Conservation (phyloP, 495 filamentous ascomycete species). For the Penicillium subrubescens region DNA sequence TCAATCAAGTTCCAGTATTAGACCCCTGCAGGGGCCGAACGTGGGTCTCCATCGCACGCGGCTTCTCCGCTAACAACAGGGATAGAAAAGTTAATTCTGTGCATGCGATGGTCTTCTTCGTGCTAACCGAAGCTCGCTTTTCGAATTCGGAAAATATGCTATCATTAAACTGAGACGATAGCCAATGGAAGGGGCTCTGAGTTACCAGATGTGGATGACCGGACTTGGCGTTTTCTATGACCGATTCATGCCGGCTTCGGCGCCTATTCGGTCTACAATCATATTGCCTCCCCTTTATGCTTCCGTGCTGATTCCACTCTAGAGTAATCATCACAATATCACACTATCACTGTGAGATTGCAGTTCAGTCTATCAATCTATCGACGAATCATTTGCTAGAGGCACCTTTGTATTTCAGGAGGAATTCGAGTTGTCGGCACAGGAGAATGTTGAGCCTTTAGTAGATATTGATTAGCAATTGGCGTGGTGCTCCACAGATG, state of each 20-base stretch:
- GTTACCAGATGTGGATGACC: background rate
- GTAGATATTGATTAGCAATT: background rate
- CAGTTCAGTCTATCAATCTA: background rate
- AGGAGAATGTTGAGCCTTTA: background rate
- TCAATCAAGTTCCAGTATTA: no score
- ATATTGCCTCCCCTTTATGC: background rate
- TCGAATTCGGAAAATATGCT: no score
- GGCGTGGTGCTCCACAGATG: background rate
- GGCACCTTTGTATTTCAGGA: background rate
- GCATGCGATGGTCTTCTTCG: no score
- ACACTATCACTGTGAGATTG: background rate
- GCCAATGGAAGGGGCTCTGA: background rate
- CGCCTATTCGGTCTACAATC: background rate
- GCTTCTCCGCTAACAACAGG: no score
- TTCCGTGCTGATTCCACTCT: background rate
- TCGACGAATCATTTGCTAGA: background rate
- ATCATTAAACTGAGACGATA: no score
- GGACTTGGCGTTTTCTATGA: background rate
- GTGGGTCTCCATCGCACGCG: no score
- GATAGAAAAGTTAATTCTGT: no score
- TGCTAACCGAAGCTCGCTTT: no score
- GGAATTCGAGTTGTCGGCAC: conserved; percentile 1
- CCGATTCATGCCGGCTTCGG: background rate
- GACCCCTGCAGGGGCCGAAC: no score
- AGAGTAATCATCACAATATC: no score